These are phyloP conservation scores for Pochonia chlamydosporia DNA, from an alignment of 2,329 filamentous ascomycete genomes.

Conservation along the genomic window DNA sequence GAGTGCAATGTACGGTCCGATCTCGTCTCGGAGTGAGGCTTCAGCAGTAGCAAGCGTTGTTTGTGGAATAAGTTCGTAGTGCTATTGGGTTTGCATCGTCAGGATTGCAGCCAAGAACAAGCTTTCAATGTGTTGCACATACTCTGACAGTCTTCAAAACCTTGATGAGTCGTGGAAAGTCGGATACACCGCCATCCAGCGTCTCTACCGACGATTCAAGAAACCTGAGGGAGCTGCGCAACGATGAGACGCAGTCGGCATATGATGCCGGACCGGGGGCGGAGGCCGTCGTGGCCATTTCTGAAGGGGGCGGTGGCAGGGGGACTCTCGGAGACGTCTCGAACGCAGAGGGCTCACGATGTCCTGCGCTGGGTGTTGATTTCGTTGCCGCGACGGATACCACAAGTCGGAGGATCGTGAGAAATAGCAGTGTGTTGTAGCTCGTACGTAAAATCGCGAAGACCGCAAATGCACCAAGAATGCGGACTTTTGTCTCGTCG, in stretches of 20 bases:
- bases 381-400: background rate
- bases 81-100: slow-evolving; percentile 41
- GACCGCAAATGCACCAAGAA: slow-evolving; percentile 1
- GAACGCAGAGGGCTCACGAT: background rate
- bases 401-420: background rate
- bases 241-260: slow-evolving; percentile 52
- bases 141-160: slow-evolving; percentile 55
- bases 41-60: slow-evolving; percentile 77
- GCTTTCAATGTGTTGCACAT: slow-evolving; percentile 18
- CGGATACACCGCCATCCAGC: slow-evolving; percentile 48
- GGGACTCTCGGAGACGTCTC: background rate
- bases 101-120: slow-evolving; percentile 2
- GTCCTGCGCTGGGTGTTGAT: background rate
- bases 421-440: background rate
- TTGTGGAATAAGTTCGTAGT: slow-evolving; percentile 90
- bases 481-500: slow-evolving; percentile 3
- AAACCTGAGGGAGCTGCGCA: slow-evolving; percentile 54
- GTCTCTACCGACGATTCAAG: slow-evolving; percentile 56
- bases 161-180: slow-evolving; percentile 49
- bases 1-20: slow-evolving; percentile 76
- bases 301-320: background rate
- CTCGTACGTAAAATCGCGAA: background rate
- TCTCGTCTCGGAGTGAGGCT: slow-evolving; percentile 77
- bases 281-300: slow-evolving; percentile 16
- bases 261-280: slow-evolving; percentile 33